These are phyloP conservation scores for Elsinoe necatrix DNA, from an alignment of 2,329 filamentous ascomycete genomes.

Conservation along the genomic window DNA sequence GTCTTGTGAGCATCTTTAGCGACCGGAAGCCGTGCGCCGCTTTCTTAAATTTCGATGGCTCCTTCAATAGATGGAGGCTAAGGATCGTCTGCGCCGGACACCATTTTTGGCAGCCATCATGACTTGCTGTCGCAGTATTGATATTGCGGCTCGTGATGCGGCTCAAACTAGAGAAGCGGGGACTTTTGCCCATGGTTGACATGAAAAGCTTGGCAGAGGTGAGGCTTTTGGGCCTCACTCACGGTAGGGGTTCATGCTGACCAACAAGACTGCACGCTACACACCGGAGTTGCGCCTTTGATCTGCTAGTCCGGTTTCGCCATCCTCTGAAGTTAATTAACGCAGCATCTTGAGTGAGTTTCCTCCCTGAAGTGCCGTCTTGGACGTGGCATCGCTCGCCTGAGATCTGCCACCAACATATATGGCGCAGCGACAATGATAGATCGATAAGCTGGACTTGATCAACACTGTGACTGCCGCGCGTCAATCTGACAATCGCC, in stretches of 20 bases:
- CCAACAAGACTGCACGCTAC: not conserved
- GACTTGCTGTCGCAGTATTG: not conserved
- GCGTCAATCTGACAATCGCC: not conserved
- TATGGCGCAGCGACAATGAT: not conserved
- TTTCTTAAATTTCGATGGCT: not conserved
- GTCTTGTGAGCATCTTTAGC: not conserved
- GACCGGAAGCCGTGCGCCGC: not conserved
- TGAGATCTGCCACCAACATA: not conserved
- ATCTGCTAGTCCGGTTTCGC: not conserved
- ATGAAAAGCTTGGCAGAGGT: not conserved
- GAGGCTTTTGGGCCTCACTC: not conserved
- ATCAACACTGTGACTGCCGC: not conserved
- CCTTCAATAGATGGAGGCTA: conserved; percentile 5
- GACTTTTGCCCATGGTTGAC: too few species aligned
- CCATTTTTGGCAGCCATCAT: not conserved
- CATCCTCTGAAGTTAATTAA: not conserved
- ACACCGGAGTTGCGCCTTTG: not conserved
- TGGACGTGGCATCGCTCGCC: not conserved
- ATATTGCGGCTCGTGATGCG: conserved; percentile 5
- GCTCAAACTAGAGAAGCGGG: not conserved
- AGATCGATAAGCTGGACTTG: not conserved
- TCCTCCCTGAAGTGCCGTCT: too few species aligned
- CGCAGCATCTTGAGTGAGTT: too few species aligned
- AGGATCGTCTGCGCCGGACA: not conserved
- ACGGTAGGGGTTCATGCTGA: not conserved